Base-by-base conservation (phyloP, 2,329 filamentous ascomycete genomes). In the Stachybotrys chartarum region DNA sequence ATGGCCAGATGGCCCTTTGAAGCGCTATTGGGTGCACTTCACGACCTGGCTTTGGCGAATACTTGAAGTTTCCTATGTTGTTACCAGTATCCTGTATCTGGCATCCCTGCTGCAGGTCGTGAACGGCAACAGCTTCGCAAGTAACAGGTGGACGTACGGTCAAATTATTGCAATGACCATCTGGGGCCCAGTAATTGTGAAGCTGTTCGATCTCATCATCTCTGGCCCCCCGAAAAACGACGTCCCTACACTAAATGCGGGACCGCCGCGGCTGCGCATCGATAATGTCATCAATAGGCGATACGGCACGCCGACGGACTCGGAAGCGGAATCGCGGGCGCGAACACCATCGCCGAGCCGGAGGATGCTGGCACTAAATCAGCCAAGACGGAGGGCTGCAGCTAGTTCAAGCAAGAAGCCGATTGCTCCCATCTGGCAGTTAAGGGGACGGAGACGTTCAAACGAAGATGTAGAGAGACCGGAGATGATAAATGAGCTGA, bases 81-180 rank as follows among this genome's bases (percentile, higher is more conserved):
- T 72, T n/a, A 57, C 72, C 50, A 73, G 72, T 53, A 59, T 72
- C n/a, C 49, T 73, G n/a, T 73, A 72, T 55, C 64, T 72, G 62
- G 60, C 72, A 6, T 72, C 70, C 3, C 62, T 73, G 16, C 64
- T 65, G 45, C 68, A 65, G 48, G 67, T 73, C 54, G 71, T 73
- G 47, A 70, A 59, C 49, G 58, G 60, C 7, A 68, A 72, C 53
- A 72, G 67, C 49, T 73, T 73, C 51, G 64, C 66, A 24, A 64
- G 66, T 1, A 70, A 66, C 30, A 62, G 63, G 18, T 73, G 70
- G 70, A 67, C 64, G 0, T 72, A 72, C 24, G 70, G 70, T 6
- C 70, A 73, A 54, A 73, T 72, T 54, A 72, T 73, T 47, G 70
- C 70, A 45, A 68, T 72, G 39, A 72, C 70, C 0, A 69, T 72